Conservation (phyloP, 306 rosid species). For the Cicer bijugum region DNA sequence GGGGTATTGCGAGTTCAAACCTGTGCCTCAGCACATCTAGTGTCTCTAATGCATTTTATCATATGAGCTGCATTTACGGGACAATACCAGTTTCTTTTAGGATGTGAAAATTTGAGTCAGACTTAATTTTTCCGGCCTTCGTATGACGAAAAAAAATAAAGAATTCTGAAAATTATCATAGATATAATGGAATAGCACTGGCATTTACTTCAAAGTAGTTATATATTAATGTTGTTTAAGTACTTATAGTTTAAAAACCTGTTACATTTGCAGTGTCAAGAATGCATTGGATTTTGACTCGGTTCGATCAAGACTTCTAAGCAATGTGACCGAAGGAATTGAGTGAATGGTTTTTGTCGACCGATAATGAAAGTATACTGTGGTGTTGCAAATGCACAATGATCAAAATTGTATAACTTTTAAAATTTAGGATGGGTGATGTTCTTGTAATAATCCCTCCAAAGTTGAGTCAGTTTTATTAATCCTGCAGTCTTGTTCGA, state of each 20-base stretch:
- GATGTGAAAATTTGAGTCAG: not conserved
- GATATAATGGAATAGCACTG: not conserved
- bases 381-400: not conserved
- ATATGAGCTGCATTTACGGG: too few relatives aligned
- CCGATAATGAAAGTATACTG: not conserved
- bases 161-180: not conserved
- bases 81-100: not conserved
- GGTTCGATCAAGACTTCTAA: conserved; percentile 49
- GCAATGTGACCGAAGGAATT: conserved; percentile 13
- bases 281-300: conserved; percentile 51
- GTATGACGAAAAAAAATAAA: not conserved
- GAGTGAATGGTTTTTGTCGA: conserved; percentile 5
- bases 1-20: too few relatives aligned
- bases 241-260: conserved; percentile 19
- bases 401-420: too few relatives aligned
- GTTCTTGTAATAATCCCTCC: too few relatives aligned
- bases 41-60: too few relatives aligned
- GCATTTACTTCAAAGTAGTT: not conserved
- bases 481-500: too few relatives aligned
- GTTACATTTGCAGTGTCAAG: conserved; percentile 51
- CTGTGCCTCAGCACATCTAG: too few relatives aligned
- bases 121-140: not conserved
- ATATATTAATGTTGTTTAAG: conserved; percentile 21
- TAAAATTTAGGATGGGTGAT: too few relatives aligned
- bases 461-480: too few relatives aligned